A percentile compares a stretch with the other conserved stretches of the same genome.
phyloP scores from a whole-genome alignment of 495 filamentous ascomycete genomes.

The Annulohypoxylon moriforme region DNA sequence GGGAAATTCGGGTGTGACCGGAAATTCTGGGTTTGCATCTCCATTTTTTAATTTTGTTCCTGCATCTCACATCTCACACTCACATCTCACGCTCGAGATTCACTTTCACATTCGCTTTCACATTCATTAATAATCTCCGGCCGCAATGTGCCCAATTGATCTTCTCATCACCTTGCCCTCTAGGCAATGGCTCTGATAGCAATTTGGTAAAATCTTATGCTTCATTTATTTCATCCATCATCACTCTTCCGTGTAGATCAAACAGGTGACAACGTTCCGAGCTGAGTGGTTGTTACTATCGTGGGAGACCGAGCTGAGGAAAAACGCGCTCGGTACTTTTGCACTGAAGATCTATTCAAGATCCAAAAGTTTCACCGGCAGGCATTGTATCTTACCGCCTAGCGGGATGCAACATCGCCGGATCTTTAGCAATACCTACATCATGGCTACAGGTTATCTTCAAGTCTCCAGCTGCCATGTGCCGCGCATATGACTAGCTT shows the following conservation, averaged over 20 bases:
- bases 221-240: conserved; percentile 8
- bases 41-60: background rate
- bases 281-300: background rate
- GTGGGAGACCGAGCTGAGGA: conserved; percentile 5
- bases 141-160: background rate
- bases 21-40: too few species aligned
- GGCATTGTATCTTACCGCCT: conserved; percentile 4
- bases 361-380: background rate
- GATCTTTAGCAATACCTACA: background rate
- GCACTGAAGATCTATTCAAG: conserved; percentile 2
- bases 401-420: background rate
- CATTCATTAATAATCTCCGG: background rate
- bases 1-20: too few species aligned
- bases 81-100: background rate
- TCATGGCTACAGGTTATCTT: background rate
- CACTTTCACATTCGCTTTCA: background rate
- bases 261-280: background rate
- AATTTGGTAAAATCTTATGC: background rate
- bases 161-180: background rate
- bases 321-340: background rate
- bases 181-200: background rate
- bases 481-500: background rate
- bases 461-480: conserved; percentile 11
- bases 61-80: background rate
- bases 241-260: background rate